Percentiles rank a stretch among this genome's conserved stretches.
These are phyloP conservation scores for Verticillium albo-atrum DNA, from an alignment of 2,329 filamentous ascomycete species.

Conservation along the genomic window DNA sequence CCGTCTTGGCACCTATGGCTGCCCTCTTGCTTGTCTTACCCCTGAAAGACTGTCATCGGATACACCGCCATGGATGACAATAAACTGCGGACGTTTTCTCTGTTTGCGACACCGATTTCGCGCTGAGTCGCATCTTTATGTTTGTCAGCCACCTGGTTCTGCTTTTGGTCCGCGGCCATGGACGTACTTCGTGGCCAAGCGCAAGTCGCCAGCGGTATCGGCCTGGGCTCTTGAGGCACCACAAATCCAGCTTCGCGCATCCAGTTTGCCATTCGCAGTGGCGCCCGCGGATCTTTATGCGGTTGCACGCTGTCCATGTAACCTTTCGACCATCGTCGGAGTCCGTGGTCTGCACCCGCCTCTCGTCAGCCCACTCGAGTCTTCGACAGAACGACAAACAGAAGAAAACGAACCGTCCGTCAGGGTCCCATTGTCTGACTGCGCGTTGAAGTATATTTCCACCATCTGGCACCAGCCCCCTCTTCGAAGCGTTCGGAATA, in stretches of 20 bases:
- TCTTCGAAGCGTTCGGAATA: slow-evolving; percentile 65
- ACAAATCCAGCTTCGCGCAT: slow-evolving; percentile 61
- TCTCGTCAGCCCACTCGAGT: slow-evolving; percentile 9
- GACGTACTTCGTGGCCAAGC: slow-evolving; percentile 62
- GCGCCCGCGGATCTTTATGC: slow-evolving; percentile 62
- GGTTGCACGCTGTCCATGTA: slow-evolving; percentile 60
- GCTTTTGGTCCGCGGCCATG: neutral
- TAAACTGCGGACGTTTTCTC: slow-evolving; percentile 48
- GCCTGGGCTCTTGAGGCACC: slow-evolving; percentile 55
- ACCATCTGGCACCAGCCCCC: slow-evolving; percentile 85
- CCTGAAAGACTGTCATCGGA: slow-evolving; percentile 46
- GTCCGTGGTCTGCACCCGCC: slow-evolving; percentile 49
- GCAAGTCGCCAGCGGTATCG: slow-evolving; percentile 65
- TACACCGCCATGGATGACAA: slow-evolving; percentile 52
- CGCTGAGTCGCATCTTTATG: slow-evolving; percentile 43
- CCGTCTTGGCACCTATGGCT: neutral
- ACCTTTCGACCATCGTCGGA: slow-evolving; percentile 62
- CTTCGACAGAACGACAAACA: neutral
- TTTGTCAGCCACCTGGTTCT: neutral
- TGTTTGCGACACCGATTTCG: slow-evolving; percentile 49
- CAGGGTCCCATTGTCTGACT: slow-evolving; percentile 80
- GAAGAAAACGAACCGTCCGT: slow-evolving; percentile 42
- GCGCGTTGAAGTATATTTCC: slow-evolving; percentile 81
- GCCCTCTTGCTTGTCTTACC: slow-evolving; percentile 26
- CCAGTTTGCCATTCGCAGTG: slow-evolving; percentile 54